Base-by-base conservation (phyloP, 306 rosid species). In the Citrullus colocynthis region DNA sequence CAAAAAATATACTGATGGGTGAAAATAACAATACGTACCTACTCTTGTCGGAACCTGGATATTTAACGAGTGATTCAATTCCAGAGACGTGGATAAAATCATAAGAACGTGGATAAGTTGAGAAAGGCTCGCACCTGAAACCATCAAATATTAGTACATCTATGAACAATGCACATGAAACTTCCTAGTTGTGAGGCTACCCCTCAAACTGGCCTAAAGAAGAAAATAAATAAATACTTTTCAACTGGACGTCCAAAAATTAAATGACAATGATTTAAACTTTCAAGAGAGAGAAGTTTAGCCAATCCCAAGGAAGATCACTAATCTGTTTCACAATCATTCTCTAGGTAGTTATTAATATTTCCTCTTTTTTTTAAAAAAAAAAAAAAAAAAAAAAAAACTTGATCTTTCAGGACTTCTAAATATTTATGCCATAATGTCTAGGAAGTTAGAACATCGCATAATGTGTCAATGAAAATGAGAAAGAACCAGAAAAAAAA, bases 121-220 rank as follows among this genome's bases (percentile, higher is more conserved):
- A 96, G 90, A 96, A 96, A 57, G 99, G 99, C 83, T 96, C 99
- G 63, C 99, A 96, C 99, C 99, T 96, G 84, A 34, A 75, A 82
- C 75, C 73, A 82, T 77, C 79, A 85, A 59, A 79, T 83, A 61
- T 85, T 81, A 82, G 57, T 70, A 71, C 87, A 65, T 21, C 78
- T 77, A 69, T 56, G 60, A n/a, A 72, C 28, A 56, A 28, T 62
- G 34, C 34, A 70, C 21, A 39, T 37, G 4, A 56, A 20, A 39
- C 37, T 10, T 37, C 66, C 66, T 75, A 75, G 5, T 41, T 56
- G 17, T 52, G 34, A 55, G 34, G 42, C n/a, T 6, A 71, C n/a
- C 20, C 20, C 24, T 17, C 18, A 70, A 21, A 11, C 5, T 11
- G 9, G 34, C 18, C 55, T 70, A 21, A 71, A 0, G 58, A 6